phyloP scores from a whole-genome alignment of 2,329 filamentous ascomycete species.

The Pseudogymnoascus sp. region DNA sequence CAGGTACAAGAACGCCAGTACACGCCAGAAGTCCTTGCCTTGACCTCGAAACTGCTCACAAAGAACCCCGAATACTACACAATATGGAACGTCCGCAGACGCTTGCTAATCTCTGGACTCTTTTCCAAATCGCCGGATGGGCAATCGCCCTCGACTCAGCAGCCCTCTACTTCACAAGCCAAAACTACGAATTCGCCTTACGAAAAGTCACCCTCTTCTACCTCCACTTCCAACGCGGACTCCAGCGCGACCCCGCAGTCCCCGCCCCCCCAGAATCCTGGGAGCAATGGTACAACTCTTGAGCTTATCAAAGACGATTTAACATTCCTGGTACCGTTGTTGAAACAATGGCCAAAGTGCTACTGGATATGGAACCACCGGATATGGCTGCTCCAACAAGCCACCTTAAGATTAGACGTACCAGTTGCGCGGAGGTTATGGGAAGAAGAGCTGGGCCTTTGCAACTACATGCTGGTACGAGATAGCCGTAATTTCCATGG shows the following conservation, averaged over 20 bases:
- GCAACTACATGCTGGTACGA: slow-evolving; percentile 76
- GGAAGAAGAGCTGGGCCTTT: slow-evolving; percentile 74
- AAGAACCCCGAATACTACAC: slow-evolving; percentile 87
- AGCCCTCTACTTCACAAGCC: slow-evolving; percentile 44
- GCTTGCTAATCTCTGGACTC: slow-evolving; percentile 43
- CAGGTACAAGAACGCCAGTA: slow-evolving; percentile 28
- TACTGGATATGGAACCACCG: slow-evolving; percentile 99
- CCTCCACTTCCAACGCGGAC: slow-evolving; percentile 46
- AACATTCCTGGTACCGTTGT: slow-evolving; percentile 71
- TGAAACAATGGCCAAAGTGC: slow-evolving; percentile 86
- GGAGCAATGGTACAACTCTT: slow-evolving; percentile 44
- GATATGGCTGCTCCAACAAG: slow-evolving; percentile 70
- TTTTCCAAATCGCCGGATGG: slow-evolving; percentile 46
- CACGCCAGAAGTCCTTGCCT: slow-evolving; percentile 48
- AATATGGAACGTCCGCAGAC: slow-evolving; percentile 81
- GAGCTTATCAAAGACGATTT: slow-evolving; percentile 65
- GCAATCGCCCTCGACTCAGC: slow-evolving; percentile 47
- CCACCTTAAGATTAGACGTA: slow-evolving; percentile 53
- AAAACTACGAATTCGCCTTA: slow-evolving; percentile 53
- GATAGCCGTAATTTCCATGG: slow-evolving; percentile 94
- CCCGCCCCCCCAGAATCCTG: slow-evolving; percentile 40
- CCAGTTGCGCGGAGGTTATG: slow-evolving; percentile 58
- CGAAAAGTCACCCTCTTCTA: slow-evolving; percentile 50
- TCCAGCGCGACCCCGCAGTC: slow-evolving; percentile 43
- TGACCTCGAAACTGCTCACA: slow-evolving; percentile 64